Evolutionary conservation across 345 rosid species (phyloP), one percentile per base, ranked within the genome.

Genomic region (Boechera retrofracta): DNA sequence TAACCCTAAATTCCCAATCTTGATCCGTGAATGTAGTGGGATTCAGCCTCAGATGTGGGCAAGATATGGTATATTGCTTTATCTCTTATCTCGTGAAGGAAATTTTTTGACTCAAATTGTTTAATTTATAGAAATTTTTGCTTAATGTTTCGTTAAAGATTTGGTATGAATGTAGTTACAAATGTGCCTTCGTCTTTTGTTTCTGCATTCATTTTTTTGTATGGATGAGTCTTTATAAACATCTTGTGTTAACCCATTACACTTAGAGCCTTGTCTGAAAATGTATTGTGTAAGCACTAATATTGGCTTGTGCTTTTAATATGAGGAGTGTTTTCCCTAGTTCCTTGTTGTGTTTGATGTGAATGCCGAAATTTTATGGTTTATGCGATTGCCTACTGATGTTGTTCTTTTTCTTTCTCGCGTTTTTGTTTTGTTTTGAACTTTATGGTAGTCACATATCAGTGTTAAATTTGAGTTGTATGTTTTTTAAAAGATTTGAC

Each of bases 31-130:
- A 77, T 83, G 91, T 84, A 83, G 80, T 10, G 90, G 93, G 49
- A 80, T 87, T 60, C 88, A 88, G 75, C 98, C 99, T 59, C 96
- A 96, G 83, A 71, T 95, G 62, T 95, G 99, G 99, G 99, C 95
- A 45, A 81, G 97, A 96, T 96, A 88, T 62, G 96, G 97, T 96
- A 85, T 69, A 33, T 52, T 10, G 44, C 67, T 48, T 47, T 2
- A 32, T 70, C 74, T 44, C n/a, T 6, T 10, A 1, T 53, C 21
- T 28, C 42, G 7, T 35, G 24, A 21, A 21, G 24, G 24, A 21
- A 21, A 21, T 1, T 21, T 21, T 21, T 21, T 21, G 6, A 44
- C 16, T 44, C 47, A 42, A 4, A 42, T 42, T 42, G 47, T 42
- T 12, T 39, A 39, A 10, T 10, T 39, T 45, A 9, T 64, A 5